Base-by-base conservation (phyloP, 768 basidiomycete genomes). In the Coprinellus aureogranulatus region DNA sequence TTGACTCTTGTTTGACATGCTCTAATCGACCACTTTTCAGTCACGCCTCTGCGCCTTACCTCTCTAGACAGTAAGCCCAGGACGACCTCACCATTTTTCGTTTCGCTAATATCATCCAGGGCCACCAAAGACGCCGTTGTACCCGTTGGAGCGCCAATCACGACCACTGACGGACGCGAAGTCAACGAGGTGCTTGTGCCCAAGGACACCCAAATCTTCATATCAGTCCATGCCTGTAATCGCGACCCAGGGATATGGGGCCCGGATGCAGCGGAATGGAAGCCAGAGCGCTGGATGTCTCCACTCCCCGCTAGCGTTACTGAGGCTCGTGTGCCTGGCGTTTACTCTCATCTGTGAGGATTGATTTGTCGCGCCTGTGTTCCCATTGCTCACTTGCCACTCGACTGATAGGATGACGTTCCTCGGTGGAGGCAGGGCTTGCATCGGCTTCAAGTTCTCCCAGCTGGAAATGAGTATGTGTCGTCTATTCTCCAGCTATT, bases 391-490 rank as follows among this genome's bases (percentile, higher is more conserved):
- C 1, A 31, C 6, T 23, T 2, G 16, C 16, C 31, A 2, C 3
- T 18, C 25, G n/a, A n/a, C n/a, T n/a, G n/a, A n/a, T 37, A 55
- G 54, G 55, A 56, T 56, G 55, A 56, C 55, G 3, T 56, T 56
- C 34, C 23, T 40, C 18, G 55, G 45, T 31, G 31, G 31, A 1
- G 55, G 67, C 60, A 55, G 67, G 49, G 55, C 59, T 61, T 70
- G 27, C 37, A 48, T 56, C 22, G 77, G 77, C 48, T 78, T 78
- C 68, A 76, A 77, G 55, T 77, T 76, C 62, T 71, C 76, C 1
- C 72, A 75, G 58, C 63, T 79, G 11, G 76, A 77, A 59, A 77
- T 76, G 68, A 79, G 77, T 77, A 55, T 23, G 74, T 44, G 14
- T 71, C 48, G 6, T 4, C 9, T 8, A 16, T 40, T 16, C 6